Evolutionary conservation across 805 yeast genomes (phyloP), one percentile per base, ranked within the genome.

Genomic region (Lipomyces orientalis): DNA sequence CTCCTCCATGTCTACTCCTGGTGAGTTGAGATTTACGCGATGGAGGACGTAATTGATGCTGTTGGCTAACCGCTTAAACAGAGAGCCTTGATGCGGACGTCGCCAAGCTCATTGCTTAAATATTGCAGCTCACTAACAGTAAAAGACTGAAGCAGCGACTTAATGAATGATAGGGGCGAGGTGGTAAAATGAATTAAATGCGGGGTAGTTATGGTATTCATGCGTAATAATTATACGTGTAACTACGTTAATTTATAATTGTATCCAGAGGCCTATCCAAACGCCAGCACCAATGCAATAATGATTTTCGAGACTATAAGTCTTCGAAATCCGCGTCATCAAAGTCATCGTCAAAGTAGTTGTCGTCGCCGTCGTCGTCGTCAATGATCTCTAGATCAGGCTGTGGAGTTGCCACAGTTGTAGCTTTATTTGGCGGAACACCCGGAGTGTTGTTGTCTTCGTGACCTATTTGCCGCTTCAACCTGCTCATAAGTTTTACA

Each of bases 1-100:
- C 79, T 84, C 89, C 14, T 87, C 97, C 4, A 78, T 87, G 64
- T 86, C 91, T 39, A 83, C 87, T 60, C 98, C 98, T 39, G 74
- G 62, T 62, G 49, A 16, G 65, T 25, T 25, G 16, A n/a, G 31
- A 7, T n/a, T 7, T 46, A 33, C n/a, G 49, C 64, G 35, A 31
- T 52, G 35, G 51, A 4, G 12, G 19, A 5, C 49, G 29, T 14
- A 22, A 10, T 57, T 35, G 37, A 22, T 14, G 33, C 37, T 52
- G 31, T 22, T 10, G 19, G 19, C 58, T 57, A 57, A 57, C 43
- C 4, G 16, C 9, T 14, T 12, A 4, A 22, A 43, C 52, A 62
- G 69, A 66, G 54, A 10, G 59, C 51, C 39, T 66, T 49, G 57
- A 49, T 4, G 56, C 62, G 33, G 70, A 64, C 31, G 35, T 66